Evolutionary conservation across 352 stramenopile species (phyloP).

Genomic region (Thalassiosira delicatula): DNA sequence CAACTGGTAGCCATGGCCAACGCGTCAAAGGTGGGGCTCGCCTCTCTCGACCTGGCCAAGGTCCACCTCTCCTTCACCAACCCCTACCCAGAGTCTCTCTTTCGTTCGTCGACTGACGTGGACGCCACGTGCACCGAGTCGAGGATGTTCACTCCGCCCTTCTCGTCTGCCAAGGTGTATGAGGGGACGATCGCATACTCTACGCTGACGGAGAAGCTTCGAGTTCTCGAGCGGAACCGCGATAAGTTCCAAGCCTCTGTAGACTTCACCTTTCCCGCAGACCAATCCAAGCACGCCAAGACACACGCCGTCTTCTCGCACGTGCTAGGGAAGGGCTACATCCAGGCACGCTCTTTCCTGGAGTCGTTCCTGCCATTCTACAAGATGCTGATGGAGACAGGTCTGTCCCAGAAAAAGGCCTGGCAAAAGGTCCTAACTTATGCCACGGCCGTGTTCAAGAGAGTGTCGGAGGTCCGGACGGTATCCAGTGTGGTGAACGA

Average conservation of each 20-base stretch:
- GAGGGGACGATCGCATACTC: not conserved
- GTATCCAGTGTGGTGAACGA: too few relatives aligned
- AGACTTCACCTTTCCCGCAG: not conserved
- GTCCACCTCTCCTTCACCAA: not conserved
- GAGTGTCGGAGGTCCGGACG: too few relatives aligned
- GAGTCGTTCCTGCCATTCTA: not conserved
- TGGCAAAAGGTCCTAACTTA: too few relatives aligned
- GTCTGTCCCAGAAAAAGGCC: too few relatives aligned
- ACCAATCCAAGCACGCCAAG: constrained; percentile 5
- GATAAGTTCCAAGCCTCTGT: not conserved
- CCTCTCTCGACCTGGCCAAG: not conserved
- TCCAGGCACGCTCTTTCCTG: not conserved
- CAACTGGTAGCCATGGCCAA: not conserved
- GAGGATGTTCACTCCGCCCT: not conserved
- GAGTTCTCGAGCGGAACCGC: not conserved
- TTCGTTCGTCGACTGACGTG: not conserved
- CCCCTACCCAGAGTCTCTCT: not conserved
- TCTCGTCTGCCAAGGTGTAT: not conserved
- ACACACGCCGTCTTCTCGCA: constrained; percentile 6
- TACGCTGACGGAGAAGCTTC: not conserved
- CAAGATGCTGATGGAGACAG: too few relatives aligned
- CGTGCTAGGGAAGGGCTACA: constrained; percentile 1
- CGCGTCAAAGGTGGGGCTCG: not conserved
- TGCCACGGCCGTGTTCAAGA: too few relatives aligned
- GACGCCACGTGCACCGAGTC: not conserved